Conservation (phyloP, 2,329 filamentous ascomycete genomes). For the Fusarium sp. region DNA sequence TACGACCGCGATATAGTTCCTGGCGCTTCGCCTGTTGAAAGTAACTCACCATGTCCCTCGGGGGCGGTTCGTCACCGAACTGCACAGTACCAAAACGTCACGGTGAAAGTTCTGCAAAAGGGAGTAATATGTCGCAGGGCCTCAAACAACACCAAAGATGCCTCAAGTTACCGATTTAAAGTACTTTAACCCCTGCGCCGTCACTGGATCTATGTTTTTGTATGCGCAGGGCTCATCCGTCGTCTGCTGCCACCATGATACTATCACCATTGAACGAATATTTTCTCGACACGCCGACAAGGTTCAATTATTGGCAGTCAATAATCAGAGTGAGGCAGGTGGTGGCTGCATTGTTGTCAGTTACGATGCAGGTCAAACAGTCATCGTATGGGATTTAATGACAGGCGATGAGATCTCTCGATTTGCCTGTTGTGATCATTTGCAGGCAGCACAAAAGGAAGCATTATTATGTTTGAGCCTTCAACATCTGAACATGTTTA, state of each 20-base stretch:
- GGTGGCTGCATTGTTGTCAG: constrained; percentile 89
- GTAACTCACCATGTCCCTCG: too few relatives aligned
- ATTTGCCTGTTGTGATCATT: constrained; percentile 90
- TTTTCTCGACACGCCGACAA: constrained; percentile 88
- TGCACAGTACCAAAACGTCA: too few relatives aligned
- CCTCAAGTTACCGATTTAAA: constrained; percentile 62
- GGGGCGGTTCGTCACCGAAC: too few relatives aligned
- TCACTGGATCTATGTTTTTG: constrained; percentile 90
- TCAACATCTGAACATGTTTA: constrained; percentile 93
- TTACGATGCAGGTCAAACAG: constrained; percentile 90
- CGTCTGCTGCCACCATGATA: constrained; percentile 92
- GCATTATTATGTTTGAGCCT: constrained; percentile 94
- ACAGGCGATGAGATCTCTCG: constrained; percentile 90
- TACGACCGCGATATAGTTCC: too few relatives aligned
- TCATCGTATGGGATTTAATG: constrained; percentile 96
- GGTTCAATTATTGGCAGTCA: constrained; percentile 85
- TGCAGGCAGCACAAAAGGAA: constrained; percentile 89
- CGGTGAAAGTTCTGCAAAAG: constrained; percentile 66
- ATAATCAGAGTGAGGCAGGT: constrained; percentile 90
- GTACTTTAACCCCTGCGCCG: constrained; percentile 87
- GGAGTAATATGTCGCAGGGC: constrained; percentile 56
- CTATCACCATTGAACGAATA: constrained; percentile 85
- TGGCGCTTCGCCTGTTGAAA: too few relatives aligned
- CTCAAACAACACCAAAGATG: constrained; percentile 65
- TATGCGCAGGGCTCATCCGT: constrained; percentile 87